These are phyloP conservation scores for Annulohypoxylon maeteangense DNA, from an alignment of 495 filamentous ascomycete species.

Conservation along the genomic window DNA sequence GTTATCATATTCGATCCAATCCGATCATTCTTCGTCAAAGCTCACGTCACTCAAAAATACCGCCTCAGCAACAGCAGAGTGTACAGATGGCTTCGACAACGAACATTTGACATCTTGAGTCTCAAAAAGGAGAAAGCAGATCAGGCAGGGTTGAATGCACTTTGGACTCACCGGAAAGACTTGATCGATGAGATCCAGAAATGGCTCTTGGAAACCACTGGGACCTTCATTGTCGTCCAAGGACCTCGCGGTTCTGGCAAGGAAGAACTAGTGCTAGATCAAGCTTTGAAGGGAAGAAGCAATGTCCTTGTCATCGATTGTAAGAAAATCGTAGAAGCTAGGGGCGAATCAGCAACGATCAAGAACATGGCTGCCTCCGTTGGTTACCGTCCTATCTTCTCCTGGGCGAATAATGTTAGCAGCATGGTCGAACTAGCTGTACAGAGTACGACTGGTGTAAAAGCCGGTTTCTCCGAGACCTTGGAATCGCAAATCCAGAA, in stretches of 20 bases:
- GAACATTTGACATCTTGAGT: conserved; percentile 75
- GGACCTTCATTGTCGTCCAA: conserved; percentile 94
- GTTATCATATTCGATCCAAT: conserved; percentile 94
- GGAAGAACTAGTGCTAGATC: conserved; percentile 84
- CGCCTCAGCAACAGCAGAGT: conserved; percentile 75
- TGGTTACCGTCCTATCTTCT: conserved; percentile 93
- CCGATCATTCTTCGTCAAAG: conserved; percentile 89
- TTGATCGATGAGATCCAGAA: conserved; percentile 81
- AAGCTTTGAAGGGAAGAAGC: conserved; percentile 78
- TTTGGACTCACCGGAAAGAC: conserved; percentile 88
- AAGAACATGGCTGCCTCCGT: conserved; percentile 82
- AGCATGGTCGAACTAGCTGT: conserved; percentile 91
- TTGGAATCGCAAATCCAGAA: conserved; percentile 91
- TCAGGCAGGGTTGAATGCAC: conserved; percentile 75
- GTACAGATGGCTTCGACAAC: conserved; percentile 82
- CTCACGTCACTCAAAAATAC: conserved; percentile 82
- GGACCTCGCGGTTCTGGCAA: conserved; percentile 94
- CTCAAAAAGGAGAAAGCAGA: conserved; percentile 63
- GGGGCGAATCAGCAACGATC: conserved; percentile 90
- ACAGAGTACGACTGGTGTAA: conserved; percentile 92
- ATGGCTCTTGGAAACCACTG: conserved; percentile 87
- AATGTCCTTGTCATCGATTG: conserved; percentile 93
- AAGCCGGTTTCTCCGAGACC: conserved; percentile 95
- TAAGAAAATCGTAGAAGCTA: conserved; percentile 91
- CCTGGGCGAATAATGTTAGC: conserved; percentile 94